phyloP scores from a whole-genome alignment of 2,329 filamentous ascomycete species.

The Botrytis galanthina region DNA sequence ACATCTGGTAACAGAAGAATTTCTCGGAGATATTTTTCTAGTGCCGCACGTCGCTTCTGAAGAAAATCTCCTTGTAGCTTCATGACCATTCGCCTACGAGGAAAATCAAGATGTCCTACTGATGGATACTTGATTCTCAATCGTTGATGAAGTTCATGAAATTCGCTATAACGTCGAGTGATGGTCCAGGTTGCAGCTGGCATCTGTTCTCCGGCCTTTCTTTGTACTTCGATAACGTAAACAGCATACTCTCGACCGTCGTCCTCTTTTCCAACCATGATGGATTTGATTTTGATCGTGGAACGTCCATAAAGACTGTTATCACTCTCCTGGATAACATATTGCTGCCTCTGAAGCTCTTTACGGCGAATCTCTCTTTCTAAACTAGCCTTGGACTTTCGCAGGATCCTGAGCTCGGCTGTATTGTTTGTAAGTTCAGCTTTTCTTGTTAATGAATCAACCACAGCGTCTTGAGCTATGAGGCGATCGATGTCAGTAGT shows the following conservation, averaged over 20 bases:
- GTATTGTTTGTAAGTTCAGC: conserved; percentile 97
- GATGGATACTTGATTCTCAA: conserved; percentile 82
- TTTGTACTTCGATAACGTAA: conserved; percentile 88
- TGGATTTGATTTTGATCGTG: conserved; percentile 83
- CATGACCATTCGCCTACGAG: conserved; percentile 87
- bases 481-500: conserved; percentile 89
- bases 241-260: conserved; percentile 92
- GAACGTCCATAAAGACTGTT: conserved; percentile 94
- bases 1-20: conserved; percentile 86
- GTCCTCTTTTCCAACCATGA: conserved; percentile 87
- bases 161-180: conserved; percentile 92
- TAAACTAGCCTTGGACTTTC: conserved; percentile 90
- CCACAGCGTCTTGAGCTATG: conserved; percentile 80
- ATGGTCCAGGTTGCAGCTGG: conserved; percentile 93
- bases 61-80: conserved; percentile 96
- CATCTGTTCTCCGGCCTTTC: conserved; percentile 92
- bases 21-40: conserved; percentile 82
- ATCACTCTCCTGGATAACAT: conserved; percentile 95
- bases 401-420: conserved; percentile 84
- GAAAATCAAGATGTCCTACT: conserved; percentile 87
- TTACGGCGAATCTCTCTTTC: conserved; percentile 91
- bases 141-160: conserved; percentile 90
- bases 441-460: conserved; percentile 88
- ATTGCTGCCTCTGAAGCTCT: conserved; percentile 93
- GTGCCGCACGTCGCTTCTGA: conserved; percentile 76